phyloP scores from a whole-genome alignment of 768 basidiomycete species.

The Pulveroboletus ravenelii region DNA sequence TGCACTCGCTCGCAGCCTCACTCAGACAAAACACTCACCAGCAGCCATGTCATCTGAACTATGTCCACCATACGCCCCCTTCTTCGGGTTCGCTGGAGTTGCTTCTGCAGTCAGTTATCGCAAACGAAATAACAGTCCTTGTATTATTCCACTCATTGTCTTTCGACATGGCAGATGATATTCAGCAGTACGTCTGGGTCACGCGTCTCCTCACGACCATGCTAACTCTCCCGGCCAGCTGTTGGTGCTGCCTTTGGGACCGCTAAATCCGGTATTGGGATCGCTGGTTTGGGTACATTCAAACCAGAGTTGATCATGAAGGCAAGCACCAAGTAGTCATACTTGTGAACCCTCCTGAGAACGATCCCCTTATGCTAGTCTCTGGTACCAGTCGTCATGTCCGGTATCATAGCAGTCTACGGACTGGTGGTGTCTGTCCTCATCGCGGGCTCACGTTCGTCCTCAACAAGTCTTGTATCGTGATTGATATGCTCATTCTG shows the following conservation, averaged over 20 bases:
- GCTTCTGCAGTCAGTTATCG: slow-evolving; percentile 74
- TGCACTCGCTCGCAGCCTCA: background rate
- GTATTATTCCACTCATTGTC: slow-evolving; percentile 6
- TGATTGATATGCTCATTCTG: slow-evolving; percentile 10
- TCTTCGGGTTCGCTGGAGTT: slow-evolving; percentile 97
- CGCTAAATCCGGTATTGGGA: slow-evolving; percentile 94
- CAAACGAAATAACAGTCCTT: background rate
- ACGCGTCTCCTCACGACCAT: slow-evolving; percentile 1
- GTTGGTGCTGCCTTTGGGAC: slow-evolving; percentile 96
- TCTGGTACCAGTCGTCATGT: slow-evolving; percentile 96
- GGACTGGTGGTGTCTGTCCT: slow-evolving; percentile 94
- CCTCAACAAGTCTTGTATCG: background rate
- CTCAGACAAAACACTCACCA: slow-evolving; percentile 1
- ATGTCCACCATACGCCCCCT: slow-evolving; percentile 93
- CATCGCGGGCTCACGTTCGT: slow-evolving; percentile 66
- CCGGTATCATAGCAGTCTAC: slow-evolving; percentile 96
- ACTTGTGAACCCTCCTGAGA: background rate
- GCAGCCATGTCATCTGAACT: slow-evolving; percentile 44
- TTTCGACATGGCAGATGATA: slow-evolving; percentile 69
- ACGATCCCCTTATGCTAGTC: slow-evolving; percentile 47
- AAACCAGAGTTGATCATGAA: slow-evolving; percentile 98
- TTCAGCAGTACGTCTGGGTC: slow-evolving; percentile 75
- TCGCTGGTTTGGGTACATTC: slow-evolving; percentile 90
- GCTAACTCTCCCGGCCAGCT: slow-evolving; percentile 42
- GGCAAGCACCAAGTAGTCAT: slow-evolving; percentile 37